Percentiles rank a stretch among this genome's conserved stretches.
phyloP scores from a whole-genome alignment of 805 yeast genomes.

The Diddensiella caesifluorescens region DNA sequence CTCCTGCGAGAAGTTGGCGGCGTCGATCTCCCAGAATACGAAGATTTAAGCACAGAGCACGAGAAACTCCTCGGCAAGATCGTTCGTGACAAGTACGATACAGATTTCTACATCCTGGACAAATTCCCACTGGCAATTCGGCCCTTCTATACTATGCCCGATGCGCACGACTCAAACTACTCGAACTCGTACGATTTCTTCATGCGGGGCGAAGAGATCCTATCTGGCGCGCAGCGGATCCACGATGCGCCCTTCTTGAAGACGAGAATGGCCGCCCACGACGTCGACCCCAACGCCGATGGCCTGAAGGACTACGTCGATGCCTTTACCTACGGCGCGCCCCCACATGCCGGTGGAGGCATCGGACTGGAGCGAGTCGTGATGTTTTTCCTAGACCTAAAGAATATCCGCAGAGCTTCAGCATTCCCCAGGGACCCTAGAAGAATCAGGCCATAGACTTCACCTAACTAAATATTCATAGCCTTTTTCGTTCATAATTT shows the following conservation, averaged over 20 bases:
- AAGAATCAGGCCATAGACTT: slow-evolving; percentile 79
- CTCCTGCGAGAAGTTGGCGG: slow-evolving; percentile 84
- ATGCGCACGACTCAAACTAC: slow-evolving; percentile 82
- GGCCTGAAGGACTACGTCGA: slow-evolving; percentile 90
- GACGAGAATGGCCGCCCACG: slow-evolving; percentile 79
- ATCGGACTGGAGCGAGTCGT: slow-evolving; percentile 98
- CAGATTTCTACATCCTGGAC: slow-evolving; percentile 96
- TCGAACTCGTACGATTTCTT: slow-evolving; percentile 98
- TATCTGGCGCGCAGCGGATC: slow-evolving; percentile 99
- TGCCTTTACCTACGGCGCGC: slow-evolving; percentile 90
- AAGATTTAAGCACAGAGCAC: slow-evolving; percentile 88
- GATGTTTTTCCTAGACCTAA: slow-evolving; percentile 95
- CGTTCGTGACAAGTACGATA: slow-evolving; percentile 89
- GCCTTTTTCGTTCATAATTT: no score
- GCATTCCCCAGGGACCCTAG: slow-evolving; percentile 98
- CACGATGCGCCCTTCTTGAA: slow-evolving; percentile 83
- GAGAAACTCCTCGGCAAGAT: slow-evolving; percentile 89
- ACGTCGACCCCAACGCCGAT: slow-evolving; percentile 68
- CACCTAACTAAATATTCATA: no score
- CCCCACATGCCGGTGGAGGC: slow-evolving; percentile 99
- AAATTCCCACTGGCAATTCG: slow-evolving; percentile 95
- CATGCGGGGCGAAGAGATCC: slow-evolving; percentile 99
- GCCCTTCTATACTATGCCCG: slow-evolving; percentile 99
- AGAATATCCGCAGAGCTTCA: slow-evolving; percentile 97
- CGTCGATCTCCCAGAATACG: slow-evolving; percentile 69